Evolutionary conservation across 2,329 filamentous ascomycete genomes (phyloP), one percentile per base, ranked within the genome.

Genomic region (Scytalidium sp.): DNA sequence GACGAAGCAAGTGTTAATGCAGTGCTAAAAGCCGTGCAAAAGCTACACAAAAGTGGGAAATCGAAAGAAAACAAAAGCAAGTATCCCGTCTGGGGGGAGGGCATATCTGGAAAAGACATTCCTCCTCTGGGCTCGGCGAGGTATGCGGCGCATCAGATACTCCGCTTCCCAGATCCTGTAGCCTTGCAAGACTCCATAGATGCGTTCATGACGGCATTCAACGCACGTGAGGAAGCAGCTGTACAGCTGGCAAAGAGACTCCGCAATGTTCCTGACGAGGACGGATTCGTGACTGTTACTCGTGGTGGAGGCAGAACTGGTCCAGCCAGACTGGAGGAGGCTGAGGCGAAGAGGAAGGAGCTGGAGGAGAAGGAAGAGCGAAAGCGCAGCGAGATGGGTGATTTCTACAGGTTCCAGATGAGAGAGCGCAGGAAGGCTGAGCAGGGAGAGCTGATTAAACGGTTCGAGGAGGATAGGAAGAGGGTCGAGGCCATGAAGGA

Each of bases 231-330:
- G 75, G 83, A 68, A 70, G 85, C 75, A 69, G 85, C 75, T 59
- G 78, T 63, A 56, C 84, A 73, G 71, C 78, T 75, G 64, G 87
- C 71, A 64, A 84, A 81, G 70, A 73, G 80, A 49, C 73, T 86
- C 53, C 83, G 89, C 53, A 86, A 87, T 58, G 85, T 90, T 61
- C 90, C 93, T 0, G 94, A 99, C 67, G 92, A 90, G 63, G 94
- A 99, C 67, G 94, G 94, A 2, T 99, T 99, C 66, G 80, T 97
- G 44, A 97, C 92, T 3, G 94, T 99, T 20, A 88, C 85, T 1
- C 80, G 88, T 48, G 91, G 91, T 21, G 88, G 88, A 36, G 78
- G 79, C 52, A 76, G 86, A 50, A 78, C 78, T 6, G 87, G 86
- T n/a, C 84, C 89, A 1, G 91, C 88, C 2, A 80, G 85, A 48